Percentiles rank a stretch among this genome's conserved stretches.
These are phyloP conservation scores for Pichia ethanolica DNA, from an alignment of 805 yeast genomes.

Conservation along the genomic window DNA sequence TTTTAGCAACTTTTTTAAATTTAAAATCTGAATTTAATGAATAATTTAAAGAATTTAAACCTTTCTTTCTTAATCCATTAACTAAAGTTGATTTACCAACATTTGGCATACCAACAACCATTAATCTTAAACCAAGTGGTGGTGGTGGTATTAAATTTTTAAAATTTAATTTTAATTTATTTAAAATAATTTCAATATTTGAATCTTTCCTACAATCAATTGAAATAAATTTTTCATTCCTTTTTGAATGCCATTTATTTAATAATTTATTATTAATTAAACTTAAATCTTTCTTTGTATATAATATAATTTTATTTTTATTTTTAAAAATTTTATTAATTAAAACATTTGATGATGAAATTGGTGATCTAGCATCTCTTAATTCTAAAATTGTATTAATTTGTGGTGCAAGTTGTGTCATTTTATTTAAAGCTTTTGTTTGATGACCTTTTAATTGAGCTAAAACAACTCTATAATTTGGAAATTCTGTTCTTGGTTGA, in stretches of 20 bases:
- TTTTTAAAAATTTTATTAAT: constrained; percentile 57
- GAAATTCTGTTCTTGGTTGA: constrained; percentile 66
- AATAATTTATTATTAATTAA: constrained; percentile 34
- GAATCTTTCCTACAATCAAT: constrained; percentile 48
- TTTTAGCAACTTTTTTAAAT: constrained; percentile 62
- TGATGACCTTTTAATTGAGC: constrained; percentile 92
- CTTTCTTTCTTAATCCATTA: constrained; percentile 53
- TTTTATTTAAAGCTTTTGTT: constrained; percentile 60
- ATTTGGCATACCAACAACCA: constrained; percentile 93
- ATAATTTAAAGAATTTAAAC: constrained; percentile 16
- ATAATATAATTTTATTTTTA: constrained; percentile 55
- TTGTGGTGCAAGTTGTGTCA: constrained; percentile 67
- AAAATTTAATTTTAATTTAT: constrained; percentile 40
- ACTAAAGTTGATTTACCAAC: constrained; percentile 92
- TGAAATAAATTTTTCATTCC: constrained; percentile 35
- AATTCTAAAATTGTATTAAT: constrained; percentile 78
- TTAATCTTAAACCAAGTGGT: constrained; percentile 70
- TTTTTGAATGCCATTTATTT: constrained; percentile 38
- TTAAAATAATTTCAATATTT: constrained; percentile 46
- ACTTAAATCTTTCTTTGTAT: constrained; percentile 69
- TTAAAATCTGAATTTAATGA: constrained; percentile 3
- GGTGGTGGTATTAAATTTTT: constrained; percentile 54
- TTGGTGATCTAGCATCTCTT: constrained; percentile 84
- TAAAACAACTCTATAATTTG: constrained; percentile 58
- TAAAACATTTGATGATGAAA: constrained; percentile 74